A percentile compares a stretch with the other conserved stretches of the same genome.
Conservation (phyloP, 2,329 filamentous ascomycete genomes). For the Trichoderma sp. region DNA sequence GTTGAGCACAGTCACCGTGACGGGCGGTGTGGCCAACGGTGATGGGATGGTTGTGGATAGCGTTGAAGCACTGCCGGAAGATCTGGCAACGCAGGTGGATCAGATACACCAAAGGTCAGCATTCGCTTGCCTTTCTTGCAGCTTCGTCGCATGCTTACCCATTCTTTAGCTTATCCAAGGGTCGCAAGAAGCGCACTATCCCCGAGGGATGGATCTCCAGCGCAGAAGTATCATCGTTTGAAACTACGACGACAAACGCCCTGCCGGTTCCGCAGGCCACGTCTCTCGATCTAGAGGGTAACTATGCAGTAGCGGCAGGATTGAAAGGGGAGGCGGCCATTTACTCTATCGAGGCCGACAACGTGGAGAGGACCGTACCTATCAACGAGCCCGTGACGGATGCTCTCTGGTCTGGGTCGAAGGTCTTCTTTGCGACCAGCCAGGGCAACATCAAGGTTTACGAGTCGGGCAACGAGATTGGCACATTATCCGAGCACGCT, state of each 20-base stretch:
- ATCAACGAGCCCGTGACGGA: constrained; percentile 66
- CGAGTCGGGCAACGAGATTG: constrained; percentile 65
- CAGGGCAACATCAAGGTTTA: constrained; percentile 79
- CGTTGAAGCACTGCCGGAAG: constrained; percentile 68
- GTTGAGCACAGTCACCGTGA: constrained; percentile 78
- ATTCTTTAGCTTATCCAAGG: constrained; percentile 70
- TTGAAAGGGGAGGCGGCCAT: constrained; percentile 70
- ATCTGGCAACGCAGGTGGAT: constrained; percentile 69
- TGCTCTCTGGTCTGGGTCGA: constrained; percentile 61
- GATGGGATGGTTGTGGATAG: constrained; percentile 92
- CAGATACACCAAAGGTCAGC: constrained; percentile 70
- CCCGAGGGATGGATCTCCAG: constrained; percentile 80
- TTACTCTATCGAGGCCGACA: constrained; percentile 68
- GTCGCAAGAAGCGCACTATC: constrained; percentile 82
- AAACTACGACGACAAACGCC: constrained; percentile 43
- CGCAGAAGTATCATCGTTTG: constrained; percentile 60
- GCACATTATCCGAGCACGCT: constrained; percentile 74
- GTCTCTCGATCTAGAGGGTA: constrained; percentile 51
- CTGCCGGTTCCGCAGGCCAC: constrained; percentile 48
- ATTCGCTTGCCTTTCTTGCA: not conserved
- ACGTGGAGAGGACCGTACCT: constrained; percentile 64
- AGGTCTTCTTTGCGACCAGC: constrained; percentile 68
- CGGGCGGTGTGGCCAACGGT: constrained; percentile 53
- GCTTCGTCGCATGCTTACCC: constrained; percentile 19
- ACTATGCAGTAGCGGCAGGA: constrained; percentile 70